Base-by-base conservation (phyloP, 106 monocot species). In the Dendrobium chrysotoxum region DNA sequence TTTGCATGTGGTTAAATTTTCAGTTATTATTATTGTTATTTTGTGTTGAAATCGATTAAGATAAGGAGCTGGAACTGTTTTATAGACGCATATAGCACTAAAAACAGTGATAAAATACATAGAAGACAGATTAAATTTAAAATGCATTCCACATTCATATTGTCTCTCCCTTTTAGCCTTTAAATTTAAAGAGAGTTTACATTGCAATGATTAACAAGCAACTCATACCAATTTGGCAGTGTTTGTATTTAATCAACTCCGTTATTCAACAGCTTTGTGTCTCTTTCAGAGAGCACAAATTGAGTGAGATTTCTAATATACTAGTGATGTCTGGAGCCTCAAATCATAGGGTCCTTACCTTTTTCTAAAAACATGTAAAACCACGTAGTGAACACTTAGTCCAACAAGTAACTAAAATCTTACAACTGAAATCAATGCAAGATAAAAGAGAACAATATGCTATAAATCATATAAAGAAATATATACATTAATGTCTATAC, bases 81-180 rank as follows among this genome's bases (percentile, higher is more conserved):
- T 65, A n/a, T 65, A n/a, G 65, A 67, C 67, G 67, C 26, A 67
- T 67, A 28, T n/a, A 28, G 67, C 23, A 67, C 23, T 67, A 67
- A 25, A 4, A 26, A n/a, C 5, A 67, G 67, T 25, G 25, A n/a
- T 7, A 67, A 67, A 10, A 67, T n/a, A 67, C n/a, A 67, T 26
- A 67, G 23, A 67, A 28, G 67, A 67, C n/a, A 28, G 26, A 28
- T 23, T 17, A 30, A 67, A 25, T 67, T 26, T 7, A 4, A 67
- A 67, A 28, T 67, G 44, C 25, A n/a, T 10, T 28, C 28, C 5
- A 26, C 67, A 67, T 67, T 23, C 26, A 67, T 11, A 44, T 28
- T 26, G 67, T 67, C 28, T 67, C 67, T 67, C 28, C 0, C 44
- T 44, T 44, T 44, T 7, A 44, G 6, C 67, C 25, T 67, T 67